Evolutionary conservation across 202 grass and related monocot genomes (phyloP), one percentile per base, ranked within the genome.

Genomic region (Miscanthus sacchariflorus): DNA sequence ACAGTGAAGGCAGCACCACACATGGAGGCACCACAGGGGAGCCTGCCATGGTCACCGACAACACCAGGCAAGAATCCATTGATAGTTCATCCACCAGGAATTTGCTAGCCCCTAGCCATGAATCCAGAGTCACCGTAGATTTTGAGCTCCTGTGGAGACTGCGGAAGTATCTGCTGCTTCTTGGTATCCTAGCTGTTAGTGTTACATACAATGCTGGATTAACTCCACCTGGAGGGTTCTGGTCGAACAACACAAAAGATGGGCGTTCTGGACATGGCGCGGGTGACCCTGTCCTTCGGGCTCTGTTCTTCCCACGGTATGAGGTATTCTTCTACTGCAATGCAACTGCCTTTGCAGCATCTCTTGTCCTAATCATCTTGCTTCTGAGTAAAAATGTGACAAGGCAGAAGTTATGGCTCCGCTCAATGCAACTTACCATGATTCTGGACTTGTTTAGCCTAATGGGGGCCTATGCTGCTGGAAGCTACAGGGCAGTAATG

Each of bases 121-220:
- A 13, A 21, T 15, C 28, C 35, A 54, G 12, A 21, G 49, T 13
- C 5, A 12, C 45, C 7, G 54, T 0, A 38, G 85, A 91, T 33
- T 77, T 88, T 77, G 70, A 85, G 2, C 77, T 91, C 63, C 49
- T 91, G 24, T 88, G 90, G 90, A 85, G 65, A 58, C 11, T 91
- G 71, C 86, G 86, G 13, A 90, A 90, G 80, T 90, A 90, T 69
- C 58, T 91, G 49, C 56, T 91, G 18, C 59, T 91, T n/a, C 81
- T 91, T 25, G 88, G 84, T 18, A 81, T 74, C 65, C 10, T 95
- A 35, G 89, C 80, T 21, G 93, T 88, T 15, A 27, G 72, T 36
- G 76, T 90, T 21, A 91, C 91, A 87, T 95, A 95, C 74, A 87
- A 80, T 89, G 77, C 93, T 24, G 93, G 91, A 9, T 86, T 93